Conservation (phyloP, 371 early-diverging fungal genomes). For the Mucor lusitanicus region DNA sequence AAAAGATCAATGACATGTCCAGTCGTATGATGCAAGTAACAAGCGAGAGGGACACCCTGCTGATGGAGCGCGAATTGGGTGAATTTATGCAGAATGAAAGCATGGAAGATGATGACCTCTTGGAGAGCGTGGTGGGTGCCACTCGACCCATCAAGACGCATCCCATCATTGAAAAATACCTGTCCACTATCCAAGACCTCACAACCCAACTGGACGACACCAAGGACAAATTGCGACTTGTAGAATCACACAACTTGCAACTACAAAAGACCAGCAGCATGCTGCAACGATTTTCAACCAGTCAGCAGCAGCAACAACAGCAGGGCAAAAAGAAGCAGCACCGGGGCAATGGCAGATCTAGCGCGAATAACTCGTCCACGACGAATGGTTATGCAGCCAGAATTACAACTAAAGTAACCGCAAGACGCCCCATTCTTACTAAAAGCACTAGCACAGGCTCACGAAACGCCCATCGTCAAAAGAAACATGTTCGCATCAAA, state of each 20-base stretch:
- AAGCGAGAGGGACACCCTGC: conserved; percentile 61
- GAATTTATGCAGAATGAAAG: conserved; percentile 31
- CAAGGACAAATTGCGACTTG: conserved; percentile 32
- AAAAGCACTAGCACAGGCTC: conserved; percentile 22
- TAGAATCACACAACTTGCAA: conserved; percentile 21
- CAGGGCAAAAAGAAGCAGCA: conserved; percentile 4
- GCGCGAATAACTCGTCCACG: conserved; percentile 4
- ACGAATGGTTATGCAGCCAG: conserved; percentile 21
- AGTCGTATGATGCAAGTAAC: conserved; percentile 48
- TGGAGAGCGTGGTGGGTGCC: conserved; percentile 10
- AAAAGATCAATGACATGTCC: conserved; percentile 9
- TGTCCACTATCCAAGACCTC: conserved; percentile 52
- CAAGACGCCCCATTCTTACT: conserved; percentile 18
- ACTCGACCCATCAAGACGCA: conserved; percentile 30
- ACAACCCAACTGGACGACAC: conserved; percentile 50
- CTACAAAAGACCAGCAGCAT: background rate
- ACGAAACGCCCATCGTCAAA: background rate
- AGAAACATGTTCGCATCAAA: conserved; percentile 9
- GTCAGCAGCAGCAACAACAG: background rate
- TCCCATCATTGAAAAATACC: conserved; percentile 58
- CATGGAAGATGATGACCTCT: conserved; percentile 10
- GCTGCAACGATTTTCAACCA: conserved; percentile 15
- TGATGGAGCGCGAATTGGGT: conserved; percentile 56
- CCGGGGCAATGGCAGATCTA: background rate
- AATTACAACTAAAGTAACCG: conserved; percentile 16